phyloP scores from a whole-genome alignment of 768 basidiomycete genomes.

The Kwoniella sp. region DNA sequence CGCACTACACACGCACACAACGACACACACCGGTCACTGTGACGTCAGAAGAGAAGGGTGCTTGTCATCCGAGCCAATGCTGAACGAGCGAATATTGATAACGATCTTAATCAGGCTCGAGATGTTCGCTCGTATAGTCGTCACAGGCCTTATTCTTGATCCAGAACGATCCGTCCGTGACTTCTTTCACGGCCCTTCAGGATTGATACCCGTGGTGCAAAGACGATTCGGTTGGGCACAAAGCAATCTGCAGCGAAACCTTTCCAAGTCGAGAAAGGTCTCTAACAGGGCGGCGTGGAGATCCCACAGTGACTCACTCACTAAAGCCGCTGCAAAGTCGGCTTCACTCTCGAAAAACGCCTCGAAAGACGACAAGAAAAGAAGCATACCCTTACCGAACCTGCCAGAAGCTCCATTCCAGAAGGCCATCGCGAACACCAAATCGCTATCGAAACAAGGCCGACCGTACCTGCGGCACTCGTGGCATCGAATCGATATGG shows the following conservation, averaged over 20 bases:
- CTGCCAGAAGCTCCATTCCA: slow-evolving; percentile 58
- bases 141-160: slow-evolving; percentile 85
- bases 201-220: slow-evolving; percentile 21
- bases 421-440: slow-evolving; percentile 54
- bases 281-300: slow-evolving; percentile 27
- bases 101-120: no score
- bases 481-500: slow-evolving; percentile 77
- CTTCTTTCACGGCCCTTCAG: slow-evolving; percentile 27
- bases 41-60: background rate
- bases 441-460: slow-evolving; percentile 50
- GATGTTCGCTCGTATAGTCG: slow-evolving; percentile 81
- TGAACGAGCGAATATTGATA: no score
- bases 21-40: no score
- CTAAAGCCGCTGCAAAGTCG: background rate
- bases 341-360: background rate
- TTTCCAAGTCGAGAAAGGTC: slow-evolving; percentile 6
- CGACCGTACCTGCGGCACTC: slow-evolving; percentile 89
- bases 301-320: slow-evolving; percentile 12
- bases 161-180: slow-evolving; percentile 61
- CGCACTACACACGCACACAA: no score
- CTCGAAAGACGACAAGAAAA: slow-evolving; percentile 8
- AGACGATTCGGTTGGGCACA: slow-evolving; percentile 19
- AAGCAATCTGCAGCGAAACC: slow-evolving; percentile 14
- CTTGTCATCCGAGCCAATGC: background rate
- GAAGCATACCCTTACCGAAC: slow-evolving; percentile 7